These are phyloP conservation scores for Suillus alpinus DNA, from an alignment of 768 basidiomycete genomes.

Conservation along the genomic window DNA sequence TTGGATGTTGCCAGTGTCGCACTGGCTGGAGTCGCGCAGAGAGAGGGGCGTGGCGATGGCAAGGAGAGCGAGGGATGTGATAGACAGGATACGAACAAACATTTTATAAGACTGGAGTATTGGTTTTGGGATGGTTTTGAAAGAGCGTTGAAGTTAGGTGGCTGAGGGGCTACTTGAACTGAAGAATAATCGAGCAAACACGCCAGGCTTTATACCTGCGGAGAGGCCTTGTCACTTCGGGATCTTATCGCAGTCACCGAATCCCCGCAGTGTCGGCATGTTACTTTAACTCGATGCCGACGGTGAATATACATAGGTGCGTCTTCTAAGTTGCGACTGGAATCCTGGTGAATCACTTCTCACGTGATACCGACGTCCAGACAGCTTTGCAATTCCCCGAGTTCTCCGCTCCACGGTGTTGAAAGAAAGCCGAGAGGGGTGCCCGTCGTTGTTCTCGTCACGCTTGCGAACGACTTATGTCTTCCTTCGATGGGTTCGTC, in stretches of 20 bases:
- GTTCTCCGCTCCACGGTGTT: neutral
- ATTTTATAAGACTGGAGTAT: conserved; percentile 7
- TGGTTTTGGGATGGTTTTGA: neutral
- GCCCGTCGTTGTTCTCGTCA: neutral
- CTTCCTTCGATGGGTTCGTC: neutral
- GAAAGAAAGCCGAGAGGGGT: neutral
- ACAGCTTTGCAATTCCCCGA: neutral
- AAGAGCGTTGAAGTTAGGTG: neutral
- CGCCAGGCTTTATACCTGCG: neutral
- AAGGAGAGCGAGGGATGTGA: conserved; percentile 18
- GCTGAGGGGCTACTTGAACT: neutral
- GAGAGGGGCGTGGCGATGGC: conserved; percentile 14
- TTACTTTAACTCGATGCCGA: neutral
- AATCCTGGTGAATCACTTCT: neutral
- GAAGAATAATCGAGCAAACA: neutral
- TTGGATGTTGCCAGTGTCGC: conserved; percentile 17
- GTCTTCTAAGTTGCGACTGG: neutral
- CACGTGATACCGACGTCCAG: neutral
- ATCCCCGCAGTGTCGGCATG: neutral
- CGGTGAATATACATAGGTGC: neutral
- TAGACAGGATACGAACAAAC: conserved; percentile 19
- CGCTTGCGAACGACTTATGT: neutral
- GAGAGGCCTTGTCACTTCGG: neutral
- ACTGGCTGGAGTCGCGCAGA: conserved; percentile 9
- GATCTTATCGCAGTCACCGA: neutral